phyloP scores from a whole-genome alignment of 2,329 filamentous ascomycete species.

The Penicillium sp. region DNA sequence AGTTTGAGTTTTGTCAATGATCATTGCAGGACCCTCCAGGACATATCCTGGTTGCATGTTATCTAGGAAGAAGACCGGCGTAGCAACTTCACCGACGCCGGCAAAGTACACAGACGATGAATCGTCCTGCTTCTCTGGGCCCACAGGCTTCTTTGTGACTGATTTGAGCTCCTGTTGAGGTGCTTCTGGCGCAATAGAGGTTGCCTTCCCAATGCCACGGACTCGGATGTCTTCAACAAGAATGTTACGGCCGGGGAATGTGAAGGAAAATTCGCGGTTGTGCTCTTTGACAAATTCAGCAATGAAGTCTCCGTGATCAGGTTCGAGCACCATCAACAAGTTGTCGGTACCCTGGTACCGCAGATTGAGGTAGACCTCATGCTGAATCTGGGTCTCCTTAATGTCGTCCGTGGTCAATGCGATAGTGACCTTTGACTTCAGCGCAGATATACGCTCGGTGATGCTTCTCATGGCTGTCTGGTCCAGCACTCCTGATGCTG shows the following conservation, averaged over 20 bases:
- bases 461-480: conserved; percentile 25
- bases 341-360: conserved; percentile 46
- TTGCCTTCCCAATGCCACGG: conserved; percentile 39
- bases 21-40: conserved; percentile 63
- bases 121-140: conserved; percentile 1
- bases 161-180: conserved; percentile 10
- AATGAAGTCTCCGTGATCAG: conserved; percentile 48
- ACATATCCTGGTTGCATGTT: neutral
- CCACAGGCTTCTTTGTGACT: neutral
- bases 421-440: conserved; percentile 24
- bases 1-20: conserved; percentile 67
- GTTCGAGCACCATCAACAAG: conserved; percentile 41
- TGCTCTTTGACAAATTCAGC: conserved; percentile 33
- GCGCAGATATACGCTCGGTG: conserved; percentile 25
- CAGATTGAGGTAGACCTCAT: conserved; percentile 42
- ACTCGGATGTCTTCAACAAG: conserved; percentile 85
- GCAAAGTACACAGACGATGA: conserved; percentile 5
- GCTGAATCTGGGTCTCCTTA: conserved; percentile 29
- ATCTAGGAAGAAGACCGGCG: neutral
- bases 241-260: conserved; percentile 64
- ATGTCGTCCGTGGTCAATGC: conserved; percentile 36
- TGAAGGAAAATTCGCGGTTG: conserved; percentile 79
- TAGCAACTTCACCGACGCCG: conserved; percentile 1
- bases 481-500: conserved; percentile 45
- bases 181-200: conserved; percentile 5